Base-by-base conservation (phyloP, 2,329 filamentous ascomycete genomes). In the Diaporthe aspalathi region DNA sequence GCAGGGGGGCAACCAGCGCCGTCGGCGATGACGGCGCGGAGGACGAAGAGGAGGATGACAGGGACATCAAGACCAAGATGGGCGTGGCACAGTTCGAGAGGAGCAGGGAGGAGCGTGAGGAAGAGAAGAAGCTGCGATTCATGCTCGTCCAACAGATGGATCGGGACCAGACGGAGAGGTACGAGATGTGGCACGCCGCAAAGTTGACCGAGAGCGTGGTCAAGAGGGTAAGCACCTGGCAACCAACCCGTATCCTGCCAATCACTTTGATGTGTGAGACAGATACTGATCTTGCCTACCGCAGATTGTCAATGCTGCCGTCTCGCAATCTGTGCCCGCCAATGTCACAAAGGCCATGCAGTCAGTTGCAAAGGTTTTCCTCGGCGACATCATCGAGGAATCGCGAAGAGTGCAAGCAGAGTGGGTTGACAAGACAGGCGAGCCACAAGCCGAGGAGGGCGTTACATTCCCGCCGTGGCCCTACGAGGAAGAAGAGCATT, bases 301-400 rank as follows among this genome's bases (percentile, higher is more conserved):
- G 5, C 72, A 91, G 87, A 88, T 95, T 73, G 91, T 94, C 78
- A 95, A 95, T 77, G 92, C 93, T 71, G 94, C 93, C 1, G 91
- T 94, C 11, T 94, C 92, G 0, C 93, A 95, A 79, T 94, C 92
- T 1, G 93, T 94, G 0, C 92, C 92, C 0, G 86, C 88, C 24
- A 92, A 89, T 75, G 91, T 94, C 63, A 91, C 93, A 73, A 90
- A 92, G 27, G 91, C 92, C n/a, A 91, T 95, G 77, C 91, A 90
- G 62, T 90, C 91, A 0, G 92, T 93, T 24, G 90, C 91, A 60
- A 95, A 95, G 81, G 86, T 93, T 73, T 94, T 93, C 78, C 88
- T 93, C 5, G 93, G 92, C 67, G 91, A 94, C 73, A 85, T 95
- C 60, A 91, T 95, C 73, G 92, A 94, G 79, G 84, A 86, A 62